Percentiles rank a stretch among this genome's conserved stretches.
Evolutionary conservation across 768 basidiomycete species (phyloP).

Genomic region (Macrolepiota dolichaula): DNA sequence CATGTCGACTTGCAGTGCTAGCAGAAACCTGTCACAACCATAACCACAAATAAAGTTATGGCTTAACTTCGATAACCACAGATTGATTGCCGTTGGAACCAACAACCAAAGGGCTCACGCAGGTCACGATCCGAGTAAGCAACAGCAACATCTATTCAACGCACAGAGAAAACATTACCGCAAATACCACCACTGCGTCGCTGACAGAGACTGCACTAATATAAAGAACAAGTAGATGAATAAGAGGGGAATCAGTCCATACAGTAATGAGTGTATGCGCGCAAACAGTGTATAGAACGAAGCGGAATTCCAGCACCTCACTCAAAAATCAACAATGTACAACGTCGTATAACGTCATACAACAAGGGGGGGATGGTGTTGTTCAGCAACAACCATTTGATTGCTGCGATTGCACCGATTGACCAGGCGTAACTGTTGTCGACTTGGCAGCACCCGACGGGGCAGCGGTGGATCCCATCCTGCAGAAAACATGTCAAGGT

Average conservation of each 20-base stretch:
- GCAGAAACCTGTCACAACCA: not conserved
- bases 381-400: constrained; percentile 73
- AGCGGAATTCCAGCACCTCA: constrained; percentile 11
- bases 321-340: constrained; percentile 4
- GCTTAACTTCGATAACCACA: not conserved
- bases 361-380: constrained; percentile 2
- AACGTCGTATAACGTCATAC: not conserved
- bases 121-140: not conserved
- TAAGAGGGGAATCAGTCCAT: constrained; percentile 11
- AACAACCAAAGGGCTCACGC: not conserved
- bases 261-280: constrained; percentile 13
- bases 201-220: constrained; percentile 11
- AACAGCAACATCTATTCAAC: constrained; percentile 12
- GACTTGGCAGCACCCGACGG: constrained; percentile 76
- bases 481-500: constrained; percentile 23
- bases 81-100: not conserved
- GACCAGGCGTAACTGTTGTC: constrained; percentile 79
- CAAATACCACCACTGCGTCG: not conserved
- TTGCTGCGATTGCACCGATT: constrained; percentile 75
- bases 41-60: not conserved
- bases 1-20: not conserved
- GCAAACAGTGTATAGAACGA: constrained; percentile 2
- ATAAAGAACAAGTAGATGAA: constrained; percentile 13
- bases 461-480: constrained; percentile 83
- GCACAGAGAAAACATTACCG: constrained; percentile 9